A percentile compares a stretch with the other conserved stretches of the same genome.
Evolutionary conservation across 345 rosid genomes (phyloP).

Genomic region (Hevea brasiliensis): DNA sequence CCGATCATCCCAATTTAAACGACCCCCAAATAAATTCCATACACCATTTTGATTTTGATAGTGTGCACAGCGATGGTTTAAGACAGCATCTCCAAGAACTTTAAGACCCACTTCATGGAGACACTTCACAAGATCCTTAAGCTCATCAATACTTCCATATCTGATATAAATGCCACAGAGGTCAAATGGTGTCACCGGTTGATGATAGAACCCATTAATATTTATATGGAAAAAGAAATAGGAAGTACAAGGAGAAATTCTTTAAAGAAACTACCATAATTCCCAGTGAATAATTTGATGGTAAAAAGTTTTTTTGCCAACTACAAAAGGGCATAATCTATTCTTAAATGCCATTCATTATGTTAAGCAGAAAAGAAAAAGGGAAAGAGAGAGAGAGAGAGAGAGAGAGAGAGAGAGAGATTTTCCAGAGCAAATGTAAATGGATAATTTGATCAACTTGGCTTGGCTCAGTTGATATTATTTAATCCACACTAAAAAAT

Average conservation of each 20-base stretch:
- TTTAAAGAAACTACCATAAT: background rate
- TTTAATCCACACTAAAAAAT: slow-evolving; percentile 1
- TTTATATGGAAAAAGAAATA: slow-evolving; percentile 2
- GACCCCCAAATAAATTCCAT: slow-evolving; percentile 96
- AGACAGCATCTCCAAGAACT: slow-evolving; percentile 92
- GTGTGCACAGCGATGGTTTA: slow-evolving; percentile 96
- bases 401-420: background rate
- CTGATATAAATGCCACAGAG: slow-evolving; percentile 35
- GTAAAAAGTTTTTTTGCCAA: background rate
- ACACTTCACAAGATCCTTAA: slow-evolving; percentile 66
- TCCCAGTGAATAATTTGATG: background rate
- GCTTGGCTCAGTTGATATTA: slow-evolving; percentile 6
- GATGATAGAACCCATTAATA: background rate
- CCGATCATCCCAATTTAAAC: slow-evolving; percentile 86
- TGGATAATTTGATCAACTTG: background rate
- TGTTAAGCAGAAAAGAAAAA: background rate
- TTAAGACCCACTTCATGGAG: slow-evolving; percentile 70
- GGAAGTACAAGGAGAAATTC: background rate
- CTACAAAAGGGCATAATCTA: background rate
- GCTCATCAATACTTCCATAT: slow-evolving; percentile 80
- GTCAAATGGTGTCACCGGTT: slow-evolving; percentile 6
- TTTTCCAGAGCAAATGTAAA: background rate
- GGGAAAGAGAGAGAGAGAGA: no score
- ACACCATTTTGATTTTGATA: slow-evolving; percentile 79
- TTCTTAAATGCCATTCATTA: background rate